phyloP scores from a whole-genome alignment of 306 rosid species.

The Elaeagnus macrophylla region DNA sequence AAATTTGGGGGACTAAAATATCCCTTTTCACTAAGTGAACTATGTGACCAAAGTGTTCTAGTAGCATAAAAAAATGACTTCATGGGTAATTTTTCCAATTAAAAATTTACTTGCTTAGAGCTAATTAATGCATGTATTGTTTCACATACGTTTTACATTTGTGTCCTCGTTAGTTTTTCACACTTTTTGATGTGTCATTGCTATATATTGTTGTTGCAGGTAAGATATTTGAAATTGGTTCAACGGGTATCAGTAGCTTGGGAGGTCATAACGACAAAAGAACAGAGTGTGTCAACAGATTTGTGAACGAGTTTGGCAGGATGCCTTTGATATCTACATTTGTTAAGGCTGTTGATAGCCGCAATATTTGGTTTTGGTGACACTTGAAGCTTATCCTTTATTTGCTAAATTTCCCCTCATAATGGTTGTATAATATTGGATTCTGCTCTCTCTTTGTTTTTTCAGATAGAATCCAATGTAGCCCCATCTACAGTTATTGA shows the following conservation, averaged over 20 bases:
- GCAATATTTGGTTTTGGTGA: slow-evolving; percentile 85
- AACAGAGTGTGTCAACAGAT: slow-evolving; percentile 60
- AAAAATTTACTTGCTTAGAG: neutral
- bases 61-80: too few species aligned
- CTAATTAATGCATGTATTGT: neutral
- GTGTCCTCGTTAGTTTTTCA: neutral
- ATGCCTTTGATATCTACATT: slow-evolving; percentile 74
- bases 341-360: slow-evolving; percentile 84
- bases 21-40: too few species aligned
- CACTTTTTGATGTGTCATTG: neutral
- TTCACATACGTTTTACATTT: neutral
- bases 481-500: too few species aligned
- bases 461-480: too few species aligned
- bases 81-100: neutral
- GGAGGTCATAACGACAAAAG: slow-evolving; percentile 84
- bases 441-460: too few species aligned
- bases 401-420: neutral
- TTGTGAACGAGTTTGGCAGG: slow-evolving; percentile 51
- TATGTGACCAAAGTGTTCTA: too few species aligned
- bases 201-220: slow-evolving; percentile 32
- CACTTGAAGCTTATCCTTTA: neutral
- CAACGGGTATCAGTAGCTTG: slow-evolving; percentile 92
- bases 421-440: too few species aligned
- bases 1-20: too few species aligned
- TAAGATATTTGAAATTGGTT: slow-evolving; percentile 84